Conservation (phyloP, 768 basidiomycete species). For the Boletus edulis region DNA sequence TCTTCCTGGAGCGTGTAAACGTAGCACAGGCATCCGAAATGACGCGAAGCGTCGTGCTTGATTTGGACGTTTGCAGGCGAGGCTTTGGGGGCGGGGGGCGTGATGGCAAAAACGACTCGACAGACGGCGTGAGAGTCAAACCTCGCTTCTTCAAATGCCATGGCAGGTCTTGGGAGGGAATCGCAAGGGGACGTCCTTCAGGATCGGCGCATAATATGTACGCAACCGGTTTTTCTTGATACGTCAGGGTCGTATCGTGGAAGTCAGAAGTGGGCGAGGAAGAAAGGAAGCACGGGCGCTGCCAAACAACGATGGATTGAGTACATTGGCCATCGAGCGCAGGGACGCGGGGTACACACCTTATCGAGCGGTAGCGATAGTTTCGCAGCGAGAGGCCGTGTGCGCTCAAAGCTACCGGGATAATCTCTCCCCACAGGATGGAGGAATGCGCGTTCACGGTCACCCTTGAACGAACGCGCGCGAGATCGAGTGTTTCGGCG, state of each 20-base stretch:
- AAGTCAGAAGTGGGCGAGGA: conserved; percentile 8
- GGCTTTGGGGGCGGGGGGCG: neutral
- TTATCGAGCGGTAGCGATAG: conserved; percentile 13
- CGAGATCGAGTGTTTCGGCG: conserved; percentile 1
- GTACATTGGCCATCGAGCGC: neutral
- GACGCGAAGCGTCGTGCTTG: conserved; percentile 23
- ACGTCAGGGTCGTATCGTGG: conserved; percentile 4
- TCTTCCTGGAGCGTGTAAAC: conserved; percentile 15
- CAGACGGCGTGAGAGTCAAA: conserved; percentile 1
- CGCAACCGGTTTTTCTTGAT: conserved; percentile 7
- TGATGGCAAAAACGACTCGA: neutral
- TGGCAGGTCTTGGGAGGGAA: conserved; percentile 11
- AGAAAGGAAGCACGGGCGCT: conserved; percentile 9
- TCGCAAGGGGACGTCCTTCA: conserved; percentile 11
- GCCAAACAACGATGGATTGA: neutral
- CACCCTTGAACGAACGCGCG: conserved; percentile 17
- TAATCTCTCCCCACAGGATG: conserved; percentile 1
- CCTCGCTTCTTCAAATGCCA: conserved; percentile 17
- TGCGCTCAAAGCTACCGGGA: conserved; percentile 8
- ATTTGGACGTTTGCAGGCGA: conserved; percentile 8
- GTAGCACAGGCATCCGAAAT: conserved; percentile 26
- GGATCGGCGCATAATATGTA: conserved; percentile 19
- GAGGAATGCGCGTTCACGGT: neutral
- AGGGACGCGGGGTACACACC: conserved; percentile 3
- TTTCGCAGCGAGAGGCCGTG: conserved; percentile 18